A percentile compares a stretch with the other conserved stretches of the same genome.
Conservation (phyloP, 169 alveolate species). For the Plasmodium gallinaceum region DNA sequence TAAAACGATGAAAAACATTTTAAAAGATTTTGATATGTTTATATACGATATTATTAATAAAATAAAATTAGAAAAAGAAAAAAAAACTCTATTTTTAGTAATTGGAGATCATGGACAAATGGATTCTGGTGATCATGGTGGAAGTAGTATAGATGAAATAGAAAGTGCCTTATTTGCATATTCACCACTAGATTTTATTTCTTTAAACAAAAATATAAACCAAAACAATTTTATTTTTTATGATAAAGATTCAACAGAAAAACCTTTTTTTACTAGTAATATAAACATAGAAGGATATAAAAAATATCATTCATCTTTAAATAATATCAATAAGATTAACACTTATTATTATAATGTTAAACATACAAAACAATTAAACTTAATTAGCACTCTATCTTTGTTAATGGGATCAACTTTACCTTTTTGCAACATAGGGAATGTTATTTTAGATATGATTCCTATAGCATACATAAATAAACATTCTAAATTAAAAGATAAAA, state of each 20-base stretch:
- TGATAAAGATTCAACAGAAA: conserved; percentile 24
- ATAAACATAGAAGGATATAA: conserved; percentile 16
- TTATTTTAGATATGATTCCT: conserved; percentile 55
- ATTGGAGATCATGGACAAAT: conserved; percentile 85
- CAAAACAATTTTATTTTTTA: conserved; percentile 33
- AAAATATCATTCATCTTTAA: conserved; percentile 53
- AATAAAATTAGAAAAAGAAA: conserved; percentile 23
- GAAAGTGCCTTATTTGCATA: conserved; percentile 54
- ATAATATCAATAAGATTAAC: conserved; percentile 9
- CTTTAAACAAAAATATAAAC: conserved; percentile 21
- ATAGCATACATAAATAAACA: conserved; percentile 8
- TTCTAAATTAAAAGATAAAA: conserved; percentile 5
- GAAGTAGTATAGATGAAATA: conserved; percentile 44
- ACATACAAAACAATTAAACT: conserved; percentile 54
- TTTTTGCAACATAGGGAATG: conserved; percentile 61
- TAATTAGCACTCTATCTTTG: conserved; percentile 54
- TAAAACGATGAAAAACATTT: conserved; percentile 64
- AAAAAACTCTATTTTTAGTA: conserved; percentile 69
- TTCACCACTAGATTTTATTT: conserved; percentile 39
- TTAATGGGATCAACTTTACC: conserved; percentile 73
- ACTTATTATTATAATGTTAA: conserved; percentile 51
- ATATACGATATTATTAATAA: conserved; percentile 73
- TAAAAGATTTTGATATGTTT: conserved; percentile 79
- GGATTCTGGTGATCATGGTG: conserved; percentile 84
- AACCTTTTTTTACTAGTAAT: not conserved